phyloP scores from a whole-genome alignment of 2,329 filamentous ascomycete genomes.

The Nemania sp. region DNA sequence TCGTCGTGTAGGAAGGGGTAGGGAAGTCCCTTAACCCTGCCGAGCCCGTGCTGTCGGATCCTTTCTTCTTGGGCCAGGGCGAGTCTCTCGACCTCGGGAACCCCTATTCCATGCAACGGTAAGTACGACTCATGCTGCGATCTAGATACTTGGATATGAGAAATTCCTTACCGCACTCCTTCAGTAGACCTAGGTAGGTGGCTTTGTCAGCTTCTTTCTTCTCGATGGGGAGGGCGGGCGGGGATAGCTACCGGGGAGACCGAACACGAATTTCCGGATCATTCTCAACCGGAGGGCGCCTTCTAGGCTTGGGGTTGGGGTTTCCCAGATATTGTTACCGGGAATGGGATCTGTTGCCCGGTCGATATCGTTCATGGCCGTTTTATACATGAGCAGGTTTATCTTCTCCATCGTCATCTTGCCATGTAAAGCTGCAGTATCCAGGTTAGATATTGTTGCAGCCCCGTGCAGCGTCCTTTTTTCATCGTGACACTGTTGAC shows the following conservation, averaged over 20 bases:
- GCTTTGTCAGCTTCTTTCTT: neutral
- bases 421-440: slow-evolving; percentile 19
- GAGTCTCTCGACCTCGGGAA: slow-evolving; percentile 21
- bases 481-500: too few relatives aligned
- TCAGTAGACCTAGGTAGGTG: slow-evolving; percentile 14
- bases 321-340: slow-evolving; percentile 13
- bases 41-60: slow-evolving; percentile 12
- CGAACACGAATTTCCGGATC: slow-evolving; percentile 13
- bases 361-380: slow-evolving; percentile 25
- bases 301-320: slow-evolving; percentile 1
- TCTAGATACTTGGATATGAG: neutral
- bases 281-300: slow-evolving; percentile 8
- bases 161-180: slow-evolving; percentile 18
- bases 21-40: slow-evolving; percentile 6
- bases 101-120: slow-evolving; percentile 6
- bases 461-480: too few relatives aligned
- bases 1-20: slow-evolving; percentile 13
- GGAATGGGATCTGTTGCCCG: slow-evolving; percentile 2
- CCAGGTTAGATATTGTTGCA: neutral
- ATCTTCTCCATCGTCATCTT: slow-evolving; percentile 16
- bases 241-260: slow-evolving; percentile 12
- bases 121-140: neutral
- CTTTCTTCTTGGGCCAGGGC: slow-evolving; percentile 16
- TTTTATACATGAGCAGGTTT: slow-evolving; percentile 23
- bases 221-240: neutral